These are phyloP conservation scores for Nakataea oryzae DNA, from an alignment of 2,329 filamentous ascomycete genomes.

Conservation along the genomic window DNA sequence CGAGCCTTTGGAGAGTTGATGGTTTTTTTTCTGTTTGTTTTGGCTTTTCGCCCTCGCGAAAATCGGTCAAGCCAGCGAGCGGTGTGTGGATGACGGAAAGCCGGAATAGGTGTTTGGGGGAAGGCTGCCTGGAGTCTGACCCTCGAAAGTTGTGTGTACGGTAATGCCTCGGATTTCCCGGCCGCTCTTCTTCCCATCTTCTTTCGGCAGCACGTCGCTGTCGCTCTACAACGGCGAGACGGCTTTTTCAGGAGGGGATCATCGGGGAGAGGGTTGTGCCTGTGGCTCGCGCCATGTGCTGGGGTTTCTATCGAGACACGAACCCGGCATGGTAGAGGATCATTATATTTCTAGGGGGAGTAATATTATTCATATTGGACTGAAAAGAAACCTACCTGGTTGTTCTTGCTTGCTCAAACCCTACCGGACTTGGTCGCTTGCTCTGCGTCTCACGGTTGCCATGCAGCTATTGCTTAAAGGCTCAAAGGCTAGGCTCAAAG, in stretches of 20 bases:
- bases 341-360: background rate
- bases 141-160: background rate
- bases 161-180: background rate
- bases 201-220: background rate
- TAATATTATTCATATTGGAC: constrained; percentile 4
- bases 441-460: no score
- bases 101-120: background rate
- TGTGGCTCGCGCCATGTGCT: background rate
- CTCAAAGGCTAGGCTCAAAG: no score
- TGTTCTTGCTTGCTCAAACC: background rate
- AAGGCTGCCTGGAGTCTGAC: background rate
- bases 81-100: background rate
- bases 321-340: background rate
- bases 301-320: background rate
- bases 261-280: background rate
- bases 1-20: background rate
- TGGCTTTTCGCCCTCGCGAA: background rate
- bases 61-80: background rate
- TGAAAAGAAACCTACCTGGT: background rate
- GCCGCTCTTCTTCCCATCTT: background rate
- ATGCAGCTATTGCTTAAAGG: no score
- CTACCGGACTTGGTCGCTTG: background rate
- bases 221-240: background rate
- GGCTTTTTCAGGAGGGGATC: background rate
- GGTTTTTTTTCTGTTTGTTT: background rate